phyloP scores from a whole-genome alignment of 208 protist species.

The Crithidia bombi region DNA sequence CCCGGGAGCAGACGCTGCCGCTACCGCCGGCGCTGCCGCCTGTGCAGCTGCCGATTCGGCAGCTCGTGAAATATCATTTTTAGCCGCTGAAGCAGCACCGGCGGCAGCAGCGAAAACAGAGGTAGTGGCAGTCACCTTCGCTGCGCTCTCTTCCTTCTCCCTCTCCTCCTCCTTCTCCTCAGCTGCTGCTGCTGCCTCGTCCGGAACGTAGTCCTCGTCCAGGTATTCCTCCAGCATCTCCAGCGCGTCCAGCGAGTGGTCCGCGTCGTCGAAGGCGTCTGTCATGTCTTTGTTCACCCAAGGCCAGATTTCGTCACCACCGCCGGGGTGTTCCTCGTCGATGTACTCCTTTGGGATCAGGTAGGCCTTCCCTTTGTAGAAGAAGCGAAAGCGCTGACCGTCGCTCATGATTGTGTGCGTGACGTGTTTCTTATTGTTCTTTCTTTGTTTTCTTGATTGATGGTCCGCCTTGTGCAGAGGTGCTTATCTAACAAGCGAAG shows the following conservation, averaged over 20 bases:
- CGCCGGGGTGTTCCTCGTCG: conserved; percentile 45
- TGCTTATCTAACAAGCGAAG: no score
- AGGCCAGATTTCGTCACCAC: conserved; percentile 31
- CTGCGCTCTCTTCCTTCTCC: not conserved
- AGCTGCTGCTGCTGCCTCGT: not conserved
- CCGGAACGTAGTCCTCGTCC: conserved; percentile 27
- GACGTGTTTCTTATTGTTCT: not conserved
- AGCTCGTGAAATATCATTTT: not conserved
- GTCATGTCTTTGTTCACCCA: conserved; percentile 43
- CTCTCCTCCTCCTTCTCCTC: not conserved
- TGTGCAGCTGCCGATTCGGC: not conserved
- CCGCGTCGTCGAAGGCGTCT: conserved; percentile 39
- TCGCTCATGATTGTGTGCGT: conserved; percentile 2
- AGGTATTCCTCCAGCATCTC: conserved; percentile 42
- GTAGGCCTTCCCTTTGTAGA: conserved; percentile 37
- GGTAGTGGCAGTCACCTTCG: not conserved
- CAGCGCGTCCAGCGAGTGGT: conserved; percentile 38
- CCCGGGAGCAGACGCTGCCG: not conserved
- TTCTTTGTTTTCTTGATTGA: not conserved
- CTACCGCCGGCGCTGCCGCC: not conserved
- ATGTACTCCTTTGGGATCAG: conserved; percentile 37
- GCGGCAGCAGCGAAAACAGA: not conserved
- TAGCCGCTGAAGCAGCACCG: not conserved
- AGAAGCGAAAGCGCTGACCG: conserved; percentile 28
- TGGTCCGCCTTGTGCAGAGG: no score